Evolutionary conservation across 495 filamentous ascomycete genomes (phyloP), one percentile per base, ranked within the genome.

Genomic region (Penicillium crystallinum): DNA sequence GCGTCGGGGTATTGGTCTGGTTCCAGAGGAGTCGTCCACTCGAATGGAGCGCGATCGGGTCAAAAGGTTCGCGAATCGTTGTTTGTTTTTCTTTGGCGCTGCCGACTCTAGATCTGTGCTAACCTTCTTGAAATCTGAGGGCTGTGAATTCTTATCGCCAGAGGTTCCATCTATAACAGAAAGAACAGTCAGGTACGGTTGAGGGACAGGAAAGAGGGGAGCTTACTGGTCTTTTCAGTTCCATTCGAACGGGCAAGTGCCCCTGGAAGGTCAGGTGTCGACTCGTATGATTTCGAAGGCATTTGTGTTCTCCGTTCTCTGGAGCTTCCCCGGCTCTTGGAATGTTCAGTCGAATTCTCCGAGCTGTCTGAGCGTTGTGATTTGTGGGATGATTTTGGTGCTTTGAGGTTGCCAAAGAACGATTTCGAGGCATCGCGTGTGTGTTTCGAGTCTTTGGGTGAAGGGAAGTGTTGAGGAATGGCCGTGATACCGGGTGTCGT

Each of bases 11-110:
- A 65, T 56, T 35, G 64, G 57, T 55, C 66, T 67, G 43, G 62
- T 64, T 19, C 52, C 58, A 14, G 74, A 66, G 6, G 64, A 67
- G 11, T 80, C 76, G 46, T 80, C 77, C 11, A 73, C 50, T 19
- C 85, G 83, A 49, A 86, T 80, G 9, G 88, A 90, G 46, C 81
- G 83, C 23, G 84, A 84, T 34, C 88, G 82, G 27, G 77, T 77
- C 15, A 91, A 68, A 19, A 90, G 72, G 22, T 78, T 73, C 30
- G 73, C 72, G 55, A 82, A 81, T 18, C 77, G 65, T 19, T 73
- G 75, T 57, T 80, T 79, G 43, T 59, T 70, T 54, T 72, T 81
- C 53, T 69, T 77, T 12, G 59, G 45, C 0, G 66, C 49, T 0
- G 46, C 61, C 4, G 56, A 41, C 10, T 74, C 69, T 7, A 55